Evolutionary conservation across 805 yeast species (phyloP).

Genomic region (Cyberlindnera misumaiensis): DNA sequence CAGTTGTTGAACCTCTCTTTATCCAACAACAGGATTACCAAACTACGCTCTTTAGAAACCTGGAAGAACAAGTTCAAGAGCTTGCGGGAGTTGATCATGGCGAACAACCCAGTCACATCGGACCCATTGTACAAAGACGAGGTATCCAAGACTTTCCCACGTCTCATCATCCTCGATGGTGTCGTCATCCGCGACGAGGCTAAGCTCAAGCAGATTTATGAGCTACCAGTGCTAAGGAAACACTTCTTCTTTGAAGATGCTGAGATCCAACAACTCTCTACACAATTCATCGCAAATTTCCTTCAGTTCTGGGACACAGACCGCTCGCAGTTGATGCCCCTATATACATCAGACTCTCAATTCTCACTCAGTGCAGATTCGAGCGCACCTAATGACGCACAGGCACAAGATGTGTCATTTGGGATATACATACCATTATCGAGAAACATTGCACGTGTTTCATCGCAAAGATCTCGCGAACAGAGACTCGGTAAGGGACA

Average conservation of each 20-base stretch:
- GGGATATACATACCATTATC: constrained; percentile 67
- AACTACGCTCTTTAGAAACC: constrained; percentile 53
- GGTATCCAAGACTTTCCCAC: constrained; percentile 70
- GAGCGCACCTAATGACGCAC: constrained; percentile 47
- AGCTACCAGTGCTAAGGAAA: constrained; percentile 47
- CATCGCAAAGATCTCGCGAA: constrained; percentile 45
- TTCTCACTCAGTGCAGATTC: constrained; percentile 78
- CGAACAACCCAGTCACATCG: constrained; percentile 65
- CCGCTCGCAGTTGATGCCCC: constrained; percentile 57
- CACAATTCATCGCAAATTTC: constrained; percentile 73
- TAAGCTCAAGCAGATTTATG: constrained; percentile 43
- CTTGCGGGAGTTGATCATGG: constrained; percentile 70
- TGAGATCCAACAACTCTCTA: constrained; percentile 61
- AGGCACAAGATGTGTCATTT: constrained; percentile 37
- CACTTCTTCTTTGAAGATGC: constrained; percentile 78
- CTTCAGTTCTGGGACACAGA: constrained; percentile 77
- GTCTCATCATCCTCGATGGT: constrained; percentile 72
- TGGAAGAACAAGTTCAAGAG: constrained; percentile 72
- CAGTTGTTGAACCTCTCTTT: constrained; percentile 69
- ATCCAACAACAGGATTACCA: constrained; percentile 63
- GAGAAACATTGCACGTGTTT: constrained; percentile 65
- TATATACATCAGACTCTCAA: constrained; percentile 79
- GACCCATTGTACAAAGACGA: constrained; percentile 49
- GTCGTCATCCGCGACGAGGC: constrained; percentile 68
- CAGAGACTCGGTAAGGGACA: constrained; percentile 62